A percentile compares a stretch with the other conserved stretches of the same genome.
These are phyloP conservation scores for Leishmania braziliensis DNA, from an alignment of 208 protist genomes.

Conservation along the genomic window DNA sequence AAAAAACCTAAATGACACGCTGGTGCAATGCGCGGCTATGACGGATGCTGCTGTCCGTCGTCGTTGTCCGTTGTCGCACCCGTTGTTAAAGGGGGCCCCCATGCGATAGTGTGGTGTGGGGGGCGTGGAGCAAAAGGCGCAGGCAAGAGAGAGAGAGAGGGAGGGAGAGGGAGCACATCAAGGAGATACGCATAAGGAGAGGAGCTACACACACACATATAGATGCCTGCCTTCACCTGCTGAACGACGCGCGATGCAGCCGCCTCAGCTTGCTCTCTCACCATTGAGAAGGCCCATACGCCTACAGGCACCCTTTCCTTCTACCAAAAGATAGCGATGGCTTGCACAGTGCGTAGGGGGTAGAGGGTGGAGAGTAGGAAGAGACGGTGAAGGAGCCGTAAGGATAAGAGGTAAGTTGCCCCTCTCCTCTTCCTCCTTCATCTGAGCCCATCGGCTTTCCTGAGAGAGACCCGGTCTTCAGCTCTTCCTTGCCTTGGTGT, in stretches of 20 bases:
- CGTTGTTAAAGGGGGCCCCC: too few relatives aligned
- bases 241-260: background rate
- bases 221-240: background rate
- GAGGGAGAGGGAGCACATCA: background rate
- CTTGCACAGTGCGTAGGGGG: background rate
- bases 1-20: background rate
- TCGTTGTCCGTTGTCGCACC: background rate
- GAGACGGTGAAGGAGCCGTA: background rate
- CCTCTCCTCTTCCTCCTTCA: background rate
- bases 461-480: background rate
- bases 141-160: background rate
- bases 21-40: background rate
- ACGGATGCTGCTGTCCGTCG: background rate
- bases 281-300: background rate
- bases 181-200: background rate
- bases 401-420: background rate
- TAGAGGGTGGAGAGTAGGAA: conserved; percentile 5
- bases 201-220: background rate
- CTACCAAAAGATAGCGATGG: background rate
- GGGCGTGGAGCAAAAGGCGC: too few relatives aligned
- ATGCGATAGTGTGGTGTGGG: background rate
- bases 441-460: background rate
- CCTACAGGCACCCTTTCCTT: background rate
- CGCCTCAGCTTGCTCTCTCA: background rate
- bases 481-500: background rate